Evolutionary conservation across 805 yeast genomes (phyloP), one percentile per base, ranked within the genome.

Genomic region (Schizosaccharomyces japonicus): DNA sequence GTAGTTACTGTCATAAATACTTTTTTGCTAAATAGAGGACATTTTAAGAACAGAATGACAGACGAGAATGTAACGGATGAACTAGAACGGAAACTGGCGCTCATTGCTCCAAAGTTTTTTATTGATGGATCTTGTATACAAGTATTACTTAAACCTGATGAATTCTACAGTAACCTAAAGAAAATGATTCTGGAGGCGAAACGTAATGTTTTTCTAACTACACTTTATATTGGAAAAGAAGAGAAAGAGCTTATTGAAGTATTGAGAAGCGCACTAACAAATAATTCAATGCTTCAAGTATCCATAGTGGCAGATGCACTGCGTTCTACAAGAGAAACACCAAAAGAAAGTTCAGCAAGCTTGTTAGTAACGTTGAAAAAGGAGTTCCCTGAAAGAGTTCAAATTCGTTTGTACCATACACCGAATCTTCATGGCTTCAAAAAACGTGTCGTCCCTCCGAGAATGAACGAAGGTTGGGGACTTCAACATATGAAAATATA

Each of bases 401-500:
- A 80, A 55, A 64, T 85, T 45, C 65, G 94, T 54, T 70, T 85
- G 68, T 90, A 81, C 61, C 92, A 80, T 55, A 87, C 98, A 0
- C 98, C 98, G 0, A 77, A 78, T 52, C 68, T 81, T 53, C 64
- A 70, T 34, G 93, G 93, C 0, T 57, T 81, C 50, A 70, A 72
- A 49, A 75, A 76, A 56, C 53, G 63, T 6, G 44, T 80, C 40
- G 68, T 83, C 2, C 98, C 98, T 0, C 77, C 71, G 50, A 69
- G 98, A 52, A 67, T 87, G 52, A 84, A 85, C 60, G 98, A 90
- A 63, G 85, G 92, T 3, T 67, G 71, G 54, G 98, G 98, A 0
- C 68, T 90, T 47, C 98, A 90, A 60, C 98, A 90, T 58, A 90
- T 90, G 96, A 90, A 90, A 60, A 70, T 90, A 27, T 90, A 90